Evolutionary conservation across 192 early-diverging fungal genomes (phyloP).

Genomic region (Lobosporangium transversale): DNA sequence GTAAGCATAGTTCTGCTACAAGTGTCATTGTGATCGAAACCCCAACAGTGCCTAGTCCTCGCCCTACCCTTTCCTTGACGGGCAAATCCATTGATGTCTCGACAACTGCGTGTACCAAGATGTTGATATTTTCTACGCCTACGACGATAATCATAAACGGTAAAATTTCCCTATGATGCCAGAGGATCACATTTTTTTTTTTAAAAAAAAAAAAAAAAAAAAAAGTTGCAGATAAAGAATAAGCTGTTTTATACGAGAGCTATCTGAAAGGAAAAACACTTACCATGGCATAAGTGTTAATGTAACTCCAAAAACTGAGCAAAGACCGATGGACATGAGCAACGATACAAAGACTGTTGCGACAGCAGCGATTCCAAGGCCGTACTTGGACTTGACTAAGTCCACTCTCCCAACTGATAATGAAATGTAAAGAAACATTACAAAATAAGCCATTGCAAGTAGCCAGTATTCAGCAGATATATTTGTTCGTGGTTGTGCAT

Average conservation of each 20-base stretch:
- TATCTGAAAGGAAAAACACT: neutral
- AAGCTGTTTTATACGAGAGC: neutral
- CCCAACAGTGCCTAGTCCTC: slow-evolving; percentile 74
- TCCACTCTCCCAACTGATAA: slow-evolving; percentile 70
- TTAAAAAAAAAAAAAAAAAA: too few relatives aligned
- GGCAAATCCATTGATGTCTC: slow-evolving; percentile 74
- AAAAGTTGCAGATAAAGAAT: neutral
- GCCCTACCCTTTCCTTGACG: slow-evolving; percentile 76
- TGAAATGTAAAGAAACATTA: slow-evolving; percentile 77
- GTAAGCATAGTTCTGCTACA: slow-evolving; percentile 61
- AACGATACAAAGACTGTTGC: slow-evolving; percentile 71
- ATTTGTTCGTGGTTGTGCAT: slow-evolving; percentile 26
- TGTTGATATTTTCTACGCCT: slow-evolving; percentile 82
- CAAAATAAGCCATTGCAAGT: slow-evolving; percentile 64
- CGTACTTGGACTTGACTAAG: slow-evolving; percentile 81
- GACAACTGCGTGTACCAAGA: slow-evolving; percentile 77
- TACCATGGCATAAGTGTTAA: slow-evolving; percentile 73
- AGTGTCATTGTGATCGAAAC: slow-evolving; percentile 70
- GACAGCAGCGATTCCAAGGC: slow-evolving; percentile 73
- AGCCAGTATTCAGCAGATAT: slow-evolving; percentile 54
- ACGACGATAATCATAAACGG: slow-evolving; percentile 75
- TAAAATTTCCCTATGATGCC: slow-evolving; percentile 66
- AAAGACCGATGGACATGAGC: slow-evolving; percentile 73
- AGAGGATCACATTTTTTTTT: too few relatives aligned
- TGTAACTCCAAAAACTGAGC: slow-evolving; percentile 65